These are phyloP conservation scores for Solanum corneliomulleri DNA, from an alignment of 257 asterid genomes.

Conservation along the genomic window DNA sequence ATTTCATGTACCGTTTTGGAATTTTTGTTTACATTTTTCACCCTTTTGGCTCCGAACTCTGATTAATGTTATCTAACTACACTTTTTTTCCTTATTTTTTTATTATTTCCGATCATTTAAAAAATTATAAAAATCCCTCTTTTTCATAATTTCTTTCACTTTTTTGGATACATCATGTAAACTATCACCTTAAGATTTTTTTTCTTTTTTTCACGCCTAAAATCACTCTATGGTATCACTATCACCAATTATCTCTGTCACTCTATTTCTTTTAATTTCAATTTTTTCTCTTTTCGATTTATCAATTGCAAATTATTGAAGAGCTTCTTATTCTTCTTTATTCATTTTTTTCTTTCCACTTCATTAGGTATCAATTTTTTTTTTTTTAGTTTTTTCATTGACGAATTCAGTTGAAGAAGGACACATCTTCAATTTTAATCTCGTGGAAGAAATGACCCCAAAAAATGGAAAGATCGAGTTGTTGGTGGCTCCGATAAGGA, in stretches of 20 bases:
- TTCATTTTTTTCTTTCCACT: neutral
- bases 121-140: no score
- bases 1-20: no score
- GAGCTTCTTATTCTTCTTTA: neutral
- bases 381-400: no score
- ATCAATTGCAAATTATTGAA: neutral
- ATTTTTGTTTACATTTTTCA: no score
- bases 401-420: neutral
- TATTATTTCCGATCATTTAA: no score
- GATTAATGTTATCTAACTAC: neutral
- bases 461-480: neutral
- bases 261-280: no score
- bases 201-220: neutral
- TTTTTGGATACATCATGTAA: no score
- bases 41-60: no score
- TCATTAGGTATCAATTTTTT: neutral
- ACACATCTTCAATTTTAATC: neutral
- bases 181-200: neutral
- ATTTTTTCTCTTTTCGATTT: no score
- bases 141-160: no score
- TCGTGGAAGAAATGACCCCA: rapidly evolving
- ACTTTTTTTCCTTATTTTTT: neutral
- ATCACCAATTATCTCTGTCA: no score
- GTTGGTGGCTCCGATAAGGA: neutral
- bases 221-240: no score